Percentiles rank a stretch among this genome's conserved stretches.
phyloP scores from a whole-genome alignment of 2,329 filamentous ascomycete genomes.

The Aspergillus fischeri region DNA sequence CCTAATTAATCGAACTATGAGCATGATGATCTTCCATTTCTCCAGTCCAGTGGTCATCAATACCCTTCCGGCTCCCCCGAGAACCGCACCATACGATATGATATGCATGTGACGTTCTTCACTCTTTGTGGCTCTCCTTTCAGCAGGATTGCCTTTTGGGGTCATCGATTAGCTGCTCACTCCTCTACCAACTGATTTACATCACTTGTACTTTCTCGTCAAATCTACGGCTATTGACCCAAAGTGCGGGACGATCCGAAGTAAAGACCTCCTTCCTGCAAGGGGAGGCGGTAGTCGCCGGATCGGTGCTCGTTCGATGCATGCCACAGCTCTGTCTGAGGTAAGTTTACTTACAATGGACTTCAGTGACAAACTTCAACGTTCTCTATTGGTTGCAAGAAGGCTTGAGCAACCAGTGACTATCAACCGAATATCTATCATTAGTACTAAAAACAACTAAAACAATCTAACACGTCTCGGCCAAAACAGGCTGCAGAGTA shows the following conservation, averaged over 20 bases:
- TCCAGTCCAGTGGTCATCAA: no score
- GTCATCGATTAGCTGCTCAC: neutral
- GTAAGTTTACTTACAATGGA: no score
- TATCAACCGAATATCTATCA: neutral
- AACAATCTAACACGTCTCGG: neutral
- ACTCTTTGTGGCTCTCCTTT: neutral
- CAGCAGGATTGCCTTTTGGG: neutral
- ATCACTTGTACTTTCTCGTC: no score
- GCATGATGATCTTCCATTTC: neutral
- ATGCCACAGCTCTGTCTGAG: no score
- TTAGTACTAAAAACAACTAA: neutral
- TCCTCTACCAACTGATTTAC: no score
- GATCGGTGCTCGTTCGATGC: no score
- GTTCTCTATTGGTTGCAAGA: neutral
- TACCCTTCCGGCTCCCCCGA: neutral
- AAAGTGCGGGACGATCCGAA: no score
- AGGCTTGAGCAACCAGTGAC: neutral
- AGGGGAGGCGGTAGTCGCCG: no score
- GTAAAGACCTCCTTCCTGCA: no score
- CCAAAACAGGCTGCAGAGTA: neutral
- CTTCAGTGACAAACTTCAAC: neutral
- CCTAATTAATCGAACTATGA: neutral
- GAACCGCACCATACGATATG: neutral
- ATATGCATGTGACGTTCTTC: neutral
- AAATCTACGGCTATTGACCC: no score